Evolutionary conservation across 2,329 filamentous ascomycete species (phyloP).

Genomic region (Hymenoscyphus albidus): DNA sequence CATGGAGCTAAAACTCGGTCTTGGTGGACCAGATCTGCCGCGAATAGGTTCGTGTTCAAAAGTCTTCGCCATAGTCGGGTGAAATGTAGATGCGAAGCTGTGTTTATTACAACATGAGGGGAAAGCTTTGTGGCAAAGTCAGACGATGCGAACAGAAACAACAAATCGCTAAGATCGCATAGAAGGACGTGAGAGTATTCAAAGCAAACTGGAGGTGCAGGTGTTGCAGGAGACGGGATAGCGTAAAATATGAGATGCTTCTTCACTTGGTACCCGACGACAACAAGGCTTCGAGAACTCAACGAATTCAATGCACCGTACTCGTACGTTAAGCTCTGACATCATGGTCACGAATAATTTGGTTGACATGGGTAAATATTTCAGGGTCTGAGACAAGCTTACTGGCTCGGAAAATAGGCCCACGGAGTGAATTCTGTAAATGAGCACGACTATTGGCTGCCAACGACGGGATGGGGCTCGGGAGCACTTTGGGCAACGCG

Average conservation of each 20-base stretch:
- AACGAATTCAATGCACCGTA: not conserved
- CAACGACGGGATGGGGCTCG: not conserved
- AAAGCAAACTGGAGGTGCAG: not conserved
- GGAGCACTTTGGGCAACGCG: not conserved
- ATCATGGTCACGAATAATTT: not conserved
- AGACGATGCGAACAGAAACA: not conserved
- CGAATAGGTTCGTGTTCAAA: conserved; percentile 16
- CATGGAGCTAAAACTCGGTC: conserved; percentile 25
- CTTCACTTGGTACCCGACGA: not conserved
- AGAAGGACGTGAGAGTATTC: not conserved
- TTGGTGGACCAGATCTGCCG: conserved; percentile 12
- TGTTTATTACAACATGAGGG: not conserved
- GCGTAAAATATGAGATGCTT: not conserved
- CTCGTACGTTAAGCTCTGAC: not conserved
- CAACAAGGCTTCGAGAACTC: not conserved
- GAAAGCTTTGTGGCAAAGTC: not conserved
- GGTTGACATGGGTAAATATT: not conserved
- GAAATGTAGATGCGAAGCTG: not conserved
- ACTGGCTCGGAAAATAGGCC: not conserved
- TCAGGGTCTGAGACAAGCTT: not conserved
- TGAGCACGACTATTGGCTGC: not conserved
- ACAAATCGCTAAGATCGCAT: not conserved
- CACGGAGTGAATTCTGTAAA: no score
- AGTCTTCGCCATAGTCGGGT: conserved; percentile 7
- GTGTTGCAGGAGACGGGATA: not conserved